phyloP scores from a whole-genome alignment of 345 rosid genomes.

The Cochlearia excelsa region DNA sequence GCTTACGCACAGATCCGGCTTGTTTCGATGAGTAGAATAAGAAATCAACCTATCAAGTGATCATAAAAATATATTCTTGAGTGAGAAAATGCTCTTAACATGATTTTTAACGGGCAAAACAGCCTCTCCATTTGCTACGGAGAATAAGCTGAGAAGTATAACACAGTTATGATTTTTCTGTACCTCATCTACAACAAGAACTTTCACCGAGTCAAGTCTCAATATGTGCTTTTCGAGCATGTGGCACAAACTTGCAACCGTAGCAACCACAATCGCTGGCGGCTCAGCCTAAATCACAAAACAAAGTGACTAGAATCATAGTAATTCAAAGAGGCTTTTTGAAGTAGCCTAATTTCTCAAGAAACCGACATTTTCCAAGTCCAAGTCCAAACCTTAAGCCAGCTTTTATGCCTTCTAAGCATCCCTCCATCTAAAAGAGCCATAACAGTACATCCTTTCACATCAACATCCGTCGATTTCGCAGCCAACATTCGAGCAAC shows the following conservation, averaged over 20 bases:
- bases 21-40: conserved; percentile 83
- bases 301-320: neutral
- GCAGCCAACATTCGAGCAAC: conserved; percentile 80
- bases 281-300: conserved; percentile 67
- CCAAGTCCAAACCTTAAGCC: conserved; percentile 63
- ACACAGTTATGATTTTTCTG: conserved; percentile 5
- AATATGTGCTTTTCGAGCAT: conserved; percentile 73
- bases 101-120: conserved; percentile 1
- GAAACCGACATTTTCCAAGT: neutral
- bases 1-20: conserved; percentile 73
- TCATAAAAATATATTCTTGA: neutral
- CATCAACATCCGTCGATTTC: conserved; percentile 43
- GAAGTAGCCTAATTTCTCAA: neutral
- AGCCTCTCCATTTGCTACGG: neutral
- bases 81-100: conserved; percentile 10
- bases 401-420: conserved; percentile 80
- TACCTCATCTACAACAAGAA: conserved; percentile 93
- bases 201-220: conserved; percentile 64
- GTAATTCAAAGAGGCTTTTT: no score
- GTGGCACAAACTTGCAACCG: conserved; percentile 75
- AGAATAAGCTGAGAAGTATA: neutral
- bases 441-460: conserved; percentile 68
- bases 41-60: conserved; percentile 76
- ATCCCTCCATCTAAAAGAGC: conserved; percentile 88
- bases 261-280: conserved; percentile 80